These are phyloP conservation scores for Cladophialophora psammophila DNA, from an alignment of 2,329 filamentous ascomycete genomes.

Conservation along the genomic window DNA sequence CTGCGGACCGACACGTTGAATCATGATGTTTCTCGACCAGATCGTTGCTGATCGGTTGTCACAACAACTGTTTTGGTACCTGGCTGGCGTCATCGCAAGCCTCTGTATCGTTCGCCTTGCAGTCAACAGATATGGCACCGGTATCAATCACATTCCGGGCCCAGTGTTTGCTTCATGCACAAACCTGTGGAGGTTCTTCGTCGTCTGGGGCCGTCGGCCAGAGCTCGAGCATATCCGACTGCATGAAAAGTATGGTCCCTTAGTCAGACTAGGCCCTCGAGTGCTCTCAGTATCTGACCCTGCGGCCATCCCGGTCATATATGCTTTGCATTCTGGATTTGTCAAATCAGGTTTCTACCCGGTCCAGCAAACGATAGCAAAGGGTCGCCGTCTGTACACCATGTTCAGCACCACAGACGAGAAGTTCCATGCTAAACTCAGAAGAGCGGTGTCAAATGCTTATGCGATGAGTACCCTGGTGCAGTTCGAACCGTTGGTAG, in stretches of 20 bases:
- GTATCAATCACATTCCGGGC: slow-evolving; percentile 41
- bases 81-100: slow-evolving; percentile 1
- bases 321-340: slow-evolving; percentile 34
- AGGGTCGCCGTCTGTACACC: slow-evolving; percentile 40
- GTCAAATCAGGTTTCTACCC: slow-evolving; percentile 41
- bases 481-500: slow-evolving; percentile 72
- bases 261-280: slow-evolving; percentile 45
- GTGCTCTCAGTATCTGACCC: slow-evolving; percentile 42
- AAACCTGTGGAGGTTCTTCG: slow-evolving; percentile 41
- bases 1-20: neutral
- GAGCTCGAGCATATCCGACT: slow-evolving; percentile 40
- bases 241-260: slow-evolving; percentile 42
- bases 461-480: slow-evolving; percentile 50
- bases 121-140: slow-evolving; percentile 28
- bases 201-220: slow-evolving; percentile 39
- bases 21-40: slow-evolving; percentile 14
- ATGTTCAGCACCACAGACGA: slow-evolving; percentile 53
- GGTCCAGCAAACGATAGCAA: slow-evolving; percentile 42
- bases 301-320: slow-evolving; percentile 36
- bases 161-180: slow-evolving; percentile 41
- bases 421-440: slow-evolving; percentile 50
- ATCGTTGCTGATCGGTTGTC: slow-evolving; percentile 2
- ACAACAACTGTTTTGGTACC: slow-evolving; percentile 10
- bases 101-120: neutral
- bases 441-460: slow-evolving; percentile 48